Evolutionary conservation across 345 rosid species (phyloP).

Genomic region (Iberis pinnata): DNA sequence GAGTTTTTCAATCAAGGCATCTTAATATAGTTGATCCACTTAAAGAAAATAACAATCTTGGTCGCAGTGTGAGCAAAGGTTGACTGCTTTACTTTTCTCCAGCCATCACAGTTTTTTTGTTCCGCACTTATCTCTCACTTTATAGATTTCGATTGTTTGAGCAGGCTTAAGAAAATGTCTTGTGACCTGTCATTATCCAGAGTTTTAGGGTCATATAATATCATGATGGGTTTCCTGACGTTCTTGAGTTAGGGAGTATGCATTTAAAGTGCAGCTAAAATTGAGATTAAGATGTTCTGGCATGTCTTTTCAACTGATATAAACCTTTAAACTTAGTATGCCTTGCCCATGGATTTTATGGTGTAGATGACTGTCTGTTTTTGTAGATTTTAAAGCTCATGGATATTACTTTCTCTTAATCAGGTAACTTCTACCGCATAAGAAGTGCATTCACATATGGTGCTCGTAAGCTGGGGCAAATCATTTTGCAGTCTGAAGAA

Average conservation of each 20-base stretch:
- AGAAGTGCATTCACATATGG: conserved; percentile 88
- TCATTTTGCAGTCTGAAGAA: conserved; percentile 52
- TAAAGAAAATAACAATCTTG: conserved; percentile 79
- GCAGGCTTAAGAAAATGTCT: conserved; percentile 2
- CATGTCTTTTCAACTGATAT: background rate
- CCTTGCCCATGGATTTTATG: background rate
- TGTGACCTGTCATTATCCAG: conserved; percentile 9
- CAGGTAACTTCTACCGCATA: conserved; percentile 79
- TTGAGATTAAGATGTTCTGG: conserved; percentile 4
- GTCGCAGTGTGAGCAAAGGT: conserved; percentile 98
- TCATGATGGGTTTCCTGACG: conserved; percentile 1
- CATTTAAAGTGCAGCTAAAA: conserved; percentile 1
- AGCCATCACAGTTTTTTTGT: background rate
- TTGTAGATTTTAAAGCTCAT: background rate
- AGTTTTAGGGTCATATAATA: background rate
- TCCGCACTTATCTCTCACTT: background rate
- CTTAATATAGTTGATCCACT: conserved; percentile 85
- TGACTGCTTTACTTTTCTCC: conserved; percentile 19
- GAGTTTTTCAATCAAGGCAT: conserved; percentile 57
- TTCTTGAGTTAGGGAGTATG: background rate
- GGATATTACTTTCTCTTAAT: conserved; percentile 5
- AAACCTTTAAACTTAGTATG: background rate
- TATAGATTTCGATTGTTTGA: conserved; percentile 11
- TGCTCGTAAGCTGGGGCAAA: conserved; percentile 67
- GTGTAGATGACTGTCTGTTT: background rate